Evolutionary conservation across 805 yeast species (phyloP), one percentile per base, ranked within the genome.

Genomic region (Saccharomycopsis capsularis): DNA sequence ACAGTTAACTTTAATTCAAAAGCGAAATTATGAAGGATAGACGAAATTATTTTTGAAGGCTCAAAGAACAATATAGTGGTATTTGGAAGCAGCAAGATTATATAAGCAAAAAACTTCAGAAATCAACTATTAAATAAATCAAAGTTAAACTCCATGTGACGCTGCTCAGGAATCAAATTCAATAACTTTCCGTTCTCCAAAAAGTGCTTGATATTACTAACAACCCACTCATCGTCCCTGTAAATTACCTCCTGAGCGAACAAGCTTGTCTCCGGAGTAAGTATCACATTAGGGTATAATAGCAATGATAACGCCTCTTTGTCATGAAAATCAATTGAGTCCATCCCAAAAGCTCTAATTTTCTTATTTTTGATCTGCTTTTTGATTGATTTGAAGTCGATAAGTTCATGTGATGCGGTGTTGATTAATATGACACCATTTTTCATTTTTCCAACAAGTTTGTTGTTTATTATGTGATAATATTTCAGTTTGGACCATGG

Each of bases 91-190:
- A n/a, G n/a, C n/a, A n/a, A n/a, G n/a, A n/a, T n/a, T n/a, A n/a
- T n/a, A n/a, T n/a, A n/a, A n/a, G n/a, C n/a, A n/a, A n/a, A n/a
- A n/a, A n/a, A n/a, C n/a, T n/a, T n/a, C n/a, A n/a, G n/a, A n/a
- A n/a, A n/a, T n/a, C n/a, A 29, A 24, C 38, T n/a, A n/a, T n/a
- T n/a, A 44, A 44, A 44, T n/a, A 35, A 44, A 32, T 44, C 47
- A 25, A 37, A 37, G 16, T 29, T 21, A 4, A 44, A 44, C 2
- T 44, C 40, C 30, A 43, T 21, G 29, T 36, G 19, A 22, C 54
- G 43, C 56, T 72, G 75, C 57, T 79, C 85, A 0, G 82, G 81
- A 29, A 78, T 82, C 40, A 76, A 59, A 1, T 77, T 65, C 41
- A 47, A 24, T 25, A 50, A 37, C 9, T 22, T 30, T 6, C 54